These are phyloP conservation scores for Trichoderma afroharzianum DNA, from an alignment of 2,329 filamentous ascomycete genomes.

Conservation along the genomic window DNA sequence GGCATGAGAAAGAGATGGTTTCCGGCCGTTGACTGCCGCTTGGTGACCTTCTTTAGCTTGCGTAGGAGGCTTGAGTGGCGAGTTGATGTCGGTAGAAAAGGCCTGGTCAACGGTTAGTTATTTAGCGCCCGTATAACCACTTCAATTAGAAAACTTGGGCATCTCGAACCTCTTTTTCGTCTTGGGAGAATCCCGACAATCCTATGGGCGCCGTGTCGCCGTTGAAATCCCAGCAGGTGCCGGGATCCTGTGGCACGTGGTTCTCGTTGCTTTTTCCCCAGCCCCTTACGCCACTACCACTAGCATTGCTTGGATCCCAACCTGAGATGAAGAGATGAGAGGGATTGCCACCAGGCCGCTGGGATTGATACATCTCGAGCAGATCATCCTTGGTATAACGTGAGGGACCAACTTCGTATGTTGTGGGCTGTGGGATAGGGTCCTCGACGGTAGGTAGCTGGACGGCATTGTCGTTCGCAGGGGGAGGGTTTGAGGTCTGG, in stretches of 20 bases:
- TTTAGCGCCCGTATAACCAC: background rate
- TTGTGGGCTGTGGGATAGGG: constrained; percentile 31
- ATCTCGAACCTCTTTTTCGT: constrained; percentile 56
- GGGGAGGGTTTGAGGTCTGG: constrained; percentile 37
- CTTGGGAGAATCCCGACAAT: constrained; percentile 63
- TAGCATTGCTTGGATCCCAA: constrained; percentile 74
- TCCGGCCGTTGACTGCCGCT: constrained; percentile 65
- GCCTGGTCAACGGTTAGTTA: constrained; percentile 49
- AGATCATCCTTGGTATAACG: constrained; percentile 79
- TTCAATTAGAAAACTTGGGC: background rate
- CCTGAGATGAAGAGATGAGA: constrained; percentile 66
- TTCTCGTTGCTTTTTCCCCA: constrained; percentile 78
- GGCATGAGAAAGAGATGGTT: constrained; percentile 75
- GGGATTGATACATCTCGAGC: constrained; percentile 63
- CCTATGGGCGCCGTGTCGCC: constrained; percentile 69
- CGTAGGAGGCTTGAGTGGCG: constrained; percentile 79
- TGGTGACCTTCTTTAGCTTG: constrained; percentile 65
- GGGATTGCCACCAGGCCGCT: constrained; percentile 50
- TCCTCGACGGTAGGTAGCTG: constrained; percentile 37
- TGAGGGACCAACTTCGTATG: constrained; percentile 40
- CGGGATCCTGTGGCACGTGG: constrained; percentile 74
- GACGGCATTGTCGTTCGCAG: constrained; percentile 37
- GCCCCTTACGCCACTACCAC: constrained; percentile 57
- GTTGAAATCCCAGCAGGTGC: constrained; percentile 82
- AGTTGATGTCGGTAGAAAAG: constrained; percentile 86